phyloP scores from a whole-genome alignment of 1,139 yeast genomes.

The Pichia sp. region DNA sequence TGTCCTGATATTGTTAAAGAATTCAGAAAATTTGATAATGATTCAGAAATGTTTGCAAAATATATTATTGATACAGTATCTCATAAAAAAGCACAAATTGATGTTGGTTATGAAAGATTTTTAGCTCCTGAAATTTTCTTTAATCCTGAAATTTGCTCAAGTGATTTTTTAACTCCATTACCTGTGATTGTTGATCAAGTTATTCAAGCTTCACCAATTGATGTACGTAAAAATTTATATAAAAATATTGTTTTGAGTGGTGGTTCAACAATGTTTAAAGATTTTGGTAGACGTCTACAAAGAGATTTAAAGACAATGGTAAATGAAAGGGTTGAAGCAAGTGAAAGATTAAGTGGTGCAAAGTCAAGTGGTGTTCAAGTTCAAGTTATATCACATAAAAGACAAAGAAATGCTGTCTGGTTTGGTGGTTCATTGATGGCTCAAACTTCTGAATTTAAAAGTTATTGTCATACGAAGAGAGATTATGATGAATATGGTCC shows the following conservation, averaged over 20 bases:
- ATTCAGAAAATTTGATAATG: constrained; percentile 88
- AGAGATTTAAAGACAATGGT: constrained; percentile 87
- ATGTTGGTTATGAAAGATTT: constrained; percentile 95
- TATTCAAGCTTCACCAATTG: constrained; percentile 93
- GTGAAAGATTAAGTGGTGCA: constrained; percentile 75
- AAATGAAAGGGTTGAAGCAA: constrained; percentile 77
- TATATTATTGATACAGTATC: constrained; percentile 82
- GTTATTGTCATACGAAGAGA: constrained; percentile 93
- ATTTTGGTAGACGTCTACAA: constrained; percentile 94
- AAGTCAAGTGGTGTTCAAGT: constrained; percentile 95
- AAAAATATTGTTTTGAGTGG: constrained; percentile 94
- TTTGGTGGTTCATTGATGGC: constrained; percentile 97
- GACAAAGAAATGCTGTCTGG: constrained; percentile 99
- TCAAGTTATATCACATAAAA: constrained; percentile 93
- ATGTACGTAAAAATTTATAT: constrained; percentile 93
- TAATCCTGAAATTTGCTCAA: constrained; percentile 94
- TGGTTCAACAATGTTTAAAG: constrained; percentile 98
- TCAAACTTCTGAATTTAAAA: constrained; percentile 92
- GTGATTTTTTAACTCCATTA: constrained; percentile 91
- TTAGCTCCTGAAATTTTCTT: constrained; percentile 98
- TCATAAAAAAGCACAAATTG: constrained; percentile 64
- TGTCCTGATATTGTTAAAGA: constrained; percentile 97
- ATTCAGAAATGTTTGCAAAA: constrained; percentile 91
- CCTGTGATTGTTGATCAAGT: constrained; percentile 94
- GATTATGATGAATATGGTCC: constrained; percentile 99